Conservation (phyloP, 441 rosid species). For the Aquilaria agallochum region DNA sequence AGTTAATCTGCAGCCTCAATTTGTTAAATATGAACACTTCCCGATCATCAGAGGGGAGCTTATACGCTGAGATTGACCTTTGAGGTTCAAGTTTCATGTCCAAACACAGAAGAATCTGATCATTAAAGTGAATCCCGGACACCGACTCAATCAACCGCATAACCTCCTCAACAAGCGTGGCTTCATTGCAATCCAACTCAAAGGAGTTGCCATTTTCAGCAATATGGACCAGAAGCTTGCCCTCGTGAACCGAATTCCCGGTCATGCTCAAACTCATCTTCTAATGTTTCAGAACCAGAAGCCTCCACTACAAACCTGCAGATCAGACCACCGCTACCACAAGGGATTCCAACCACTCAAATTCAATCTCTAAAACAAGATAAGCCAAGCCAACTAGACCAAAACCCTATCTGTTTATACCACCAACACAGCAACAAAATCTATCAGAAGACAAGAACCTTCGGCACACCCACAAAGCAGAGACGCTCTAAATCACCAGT, state of each 20-base stretch:
- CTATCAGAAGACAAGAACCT: conserved; percentile 13
- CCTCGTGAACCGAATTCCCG: conserved; percentile 42
- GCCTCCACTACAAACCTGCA: conserved; percentile 25
- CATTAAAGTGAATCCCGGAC: conserved; percentile 54
- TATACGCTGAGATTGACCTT: conserved; percentile 62
- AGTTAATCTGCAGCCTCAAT: conserved; percentile 61
- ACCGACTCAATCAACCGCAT: conserved; percentile 62
- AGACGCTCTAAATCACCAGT: conserved; percentile 14
- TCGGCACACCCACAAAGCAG: conserved; percentile 12
- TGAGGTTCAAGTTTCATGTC: conserved; percentile 91
- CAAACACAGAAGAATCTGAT: conserved; percentile 82
- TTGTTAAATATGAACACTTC: conserved; percentile 84
- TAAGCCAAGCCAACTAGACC: conserved; percentile 7
- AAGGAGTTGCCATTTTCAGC: conserved; percentile 89
- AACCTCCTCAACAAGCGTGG: conserved; percentile 63
- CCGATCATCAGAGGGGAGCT: conserved; percentile 67
- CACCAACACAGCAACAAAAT: conserved; percentile 14
- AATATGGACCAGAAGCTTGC: conserved; percentile 76
- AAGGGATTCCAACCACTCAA: background rate
- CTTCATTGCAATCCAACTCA: conserved; percentile 64
- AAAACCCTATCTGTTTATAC: conserved; percentile 13
- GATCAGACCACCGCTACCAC: conserved; percentile 3
- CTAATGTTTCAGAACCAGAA: conserved; percentile 18
- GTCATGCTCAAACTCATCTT: conserved; percentile 74
- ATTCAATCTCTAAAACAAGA: conserved; percentile 9